Percentiles rank a stretch among this genome's conserved stretches.
phyloP scores from a whole-genome alignment of 1,139 yeast species.

The Hyphopichia pseudoburtonii region DNA sequence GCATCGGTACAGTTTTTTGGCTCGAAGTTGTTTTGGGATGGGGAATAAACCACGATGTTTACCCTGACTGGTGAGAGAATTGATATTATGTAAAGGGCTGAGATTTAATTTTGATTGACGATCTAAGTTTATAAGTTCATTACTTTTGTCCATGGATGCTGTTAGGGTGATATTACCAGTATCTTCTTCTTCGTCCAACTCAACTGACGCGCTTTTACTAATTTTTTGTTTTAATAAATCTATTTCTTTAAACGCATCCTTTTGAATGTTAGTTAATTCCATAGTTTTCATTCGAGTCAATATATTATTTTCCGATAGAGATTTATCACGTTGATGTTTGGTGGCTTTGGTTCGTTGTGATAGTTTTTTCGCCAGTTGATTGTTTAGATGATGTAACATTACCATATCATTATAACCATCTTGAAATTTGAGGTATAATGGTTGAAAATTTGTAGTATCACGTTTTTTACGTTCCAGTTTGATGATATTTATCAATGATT shows the following conservation, averaged over 20 bases:
- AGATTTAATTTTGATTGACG: background rate
- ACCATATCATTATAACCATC: background rate
- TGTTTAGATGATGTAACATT: conserved; percentile 1
- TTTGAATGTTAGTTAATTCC: background rate
- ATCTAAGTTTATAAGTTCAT: background rate
- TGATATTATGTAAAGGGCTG: background rate
- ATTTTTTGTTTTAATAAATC: conserved; percentile 1
- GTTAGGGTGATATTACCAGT: background rate
- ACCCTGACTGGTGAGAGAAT: background rate
- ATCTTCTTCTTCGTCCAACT: background rate
- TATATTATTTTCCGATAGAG: conserved; percentile 1
- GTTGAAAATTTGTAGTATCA: background rate
- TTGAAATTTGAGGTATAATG: background rate
- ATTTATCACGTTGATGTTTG: background rate
- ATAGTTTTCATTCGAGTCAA: conserved; percentile 1
- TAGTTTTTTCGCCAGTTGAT: background rate
- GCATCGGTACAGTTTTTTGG: conserved; percentile 28
- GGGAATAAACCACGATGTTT: conserved; percentile 17
- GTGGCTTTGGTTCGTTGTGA: background rate
- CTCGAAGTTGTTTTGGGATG: conserved; percentile 22
- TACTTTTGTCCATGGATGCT: background rate
- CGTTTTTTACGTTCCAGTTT: conserved; percentile 12
- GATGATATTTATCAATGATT: conserved; percentile 31
- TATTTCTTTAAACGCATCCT: conserved; percentile 1
- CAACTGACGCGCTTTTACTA: background rate